Evolutionary conservation across 2,329 filamentous ascomycete species (phyloP).

Genomic region (Cercospora sesami): DNA sequence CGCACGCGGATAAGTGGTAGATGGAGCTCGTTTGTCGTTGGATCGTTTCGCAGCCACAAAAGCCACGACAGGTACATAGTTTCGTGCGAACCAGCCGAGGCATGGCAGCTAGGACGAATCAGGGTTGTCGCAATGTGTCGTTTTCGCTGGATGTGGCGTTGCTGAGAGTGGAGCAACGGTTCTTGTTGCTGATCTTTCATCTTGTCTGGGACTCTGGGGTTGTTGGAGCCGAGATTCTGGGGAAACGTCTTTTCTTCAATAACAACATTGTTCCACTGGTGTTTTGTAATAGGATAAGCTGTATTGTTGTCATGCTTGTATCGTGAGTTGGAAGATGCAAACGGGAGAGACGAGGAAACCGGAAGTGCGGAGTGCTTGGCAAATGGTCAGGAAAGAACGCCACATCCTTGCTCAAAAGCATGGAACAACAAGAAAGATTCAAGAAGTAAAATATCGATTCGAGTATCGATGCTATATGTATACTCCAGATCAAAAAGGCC

Average conservation of each 20-base stretch:
- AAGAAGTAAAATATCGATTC: background rate
- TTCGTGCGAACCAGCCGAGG: background rate
- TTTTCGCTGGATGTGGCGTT: background rate
- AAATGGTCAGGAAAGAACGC: background rate
- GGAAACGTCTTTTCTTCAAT: background rate
- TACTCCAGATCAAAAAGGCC: background rate
- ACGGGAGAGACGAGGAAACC: background rate
- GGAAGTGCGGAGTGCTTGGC: background rate
- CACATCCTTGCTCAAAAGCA: background rate
- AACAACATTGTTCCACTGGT: background rate
- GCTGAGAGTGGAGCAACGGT: background rate
- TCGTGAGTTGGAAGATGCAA: background rate
- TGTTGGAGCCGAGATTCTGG: background rate
- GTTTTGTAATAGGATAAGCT: background rate
- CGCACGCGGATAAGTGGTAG: background rate
- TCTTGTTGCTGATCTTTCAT: background rate
- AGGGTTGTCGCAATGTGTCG: background rate
- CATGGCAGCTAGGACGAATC: slow-evolving; percentile 1
- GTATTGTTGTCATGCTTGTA: background rate
- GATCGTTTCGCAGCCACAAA: background rate
- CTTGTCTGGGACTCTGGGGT: background rate
- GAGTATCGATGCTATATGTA: slow-evolving; percentile 1
- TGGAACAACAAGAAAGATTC: background rate
- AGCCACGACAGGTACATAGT: background rate
- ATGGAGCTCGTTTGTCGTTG: slow-evolving; percentile 1